Evolutionary conservation across 352 stramenopile genomes (phyloP).

Genomic region (Pythium diclinum): DNA sequence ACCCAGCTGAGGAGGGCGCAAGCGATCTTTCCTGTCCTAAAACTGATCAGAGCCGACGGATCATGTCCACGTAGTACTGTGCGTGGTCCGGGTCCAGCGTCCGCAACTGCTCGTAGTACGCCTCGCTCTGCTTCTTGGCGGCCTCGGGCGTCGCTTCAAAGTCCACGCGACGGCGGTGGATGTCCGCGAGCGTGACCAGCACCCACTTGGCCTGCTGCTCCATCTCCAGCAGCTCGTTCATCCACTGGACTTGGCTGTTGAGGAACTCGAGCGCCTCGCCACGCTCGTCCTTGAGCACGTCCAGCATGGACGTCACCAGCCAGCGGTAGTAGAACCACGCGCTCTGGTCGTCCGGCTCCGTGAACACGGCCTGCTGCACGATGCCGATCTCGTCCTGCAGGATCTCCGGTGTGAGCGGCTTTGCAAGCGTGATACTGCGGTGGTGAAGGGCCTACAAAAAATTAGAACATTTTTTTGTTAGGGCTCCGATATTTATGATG

Average conservation of each 20-base stretch:
- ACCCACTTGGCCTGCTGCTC: constrained; percentile 74
- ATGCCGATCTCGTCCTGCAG: constrained; percentile 75
- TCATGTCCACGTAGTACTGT: constrained; percentile 64
- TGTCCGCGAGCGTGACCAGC: constrained; percentile 55
- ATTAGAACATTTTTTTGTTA: background rate
- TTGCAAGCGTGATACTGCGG: constrained; percentile 49
- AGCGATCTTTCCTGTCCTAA: no score
- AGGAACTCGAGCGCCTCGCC: constrained; percentile 46
- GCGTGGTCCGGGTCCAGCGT: constrained; percentile 55
- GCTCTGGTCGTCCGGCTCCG: constrained; percentile 98
- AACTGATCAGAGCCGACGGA: constrained; percentile 27
- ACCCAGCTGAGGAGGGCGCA: no score
- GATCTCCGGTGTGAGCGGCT: constrained; percentile 46
- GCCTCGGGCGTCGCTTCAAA: constrained; percentile 29
- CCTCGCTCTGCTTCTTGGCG: constrained; percentile 40
- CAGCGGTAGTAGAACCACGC: constrained; percentile 98
- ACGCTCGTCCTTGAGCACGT: constrained; percentile 39
- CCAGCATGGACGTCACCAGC: constrained; percentile 82
- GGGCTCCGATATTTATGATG: background rate
- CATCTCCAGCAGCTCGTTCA: constrained; percentile 82
- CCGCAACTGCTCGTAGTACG: constrained; percentile 49
- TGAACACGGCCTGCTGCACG: constrained; percentile 96
- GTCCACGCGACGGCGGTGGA: constrained; percentile 36
- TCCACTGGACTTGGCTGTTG: constrained; percentile 72
- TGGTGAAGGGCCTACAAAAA: constrained; percentile 66